Conservation (phyloP, 352 stramenopile genomes). For the Phytophthora brassicae region DNA sequence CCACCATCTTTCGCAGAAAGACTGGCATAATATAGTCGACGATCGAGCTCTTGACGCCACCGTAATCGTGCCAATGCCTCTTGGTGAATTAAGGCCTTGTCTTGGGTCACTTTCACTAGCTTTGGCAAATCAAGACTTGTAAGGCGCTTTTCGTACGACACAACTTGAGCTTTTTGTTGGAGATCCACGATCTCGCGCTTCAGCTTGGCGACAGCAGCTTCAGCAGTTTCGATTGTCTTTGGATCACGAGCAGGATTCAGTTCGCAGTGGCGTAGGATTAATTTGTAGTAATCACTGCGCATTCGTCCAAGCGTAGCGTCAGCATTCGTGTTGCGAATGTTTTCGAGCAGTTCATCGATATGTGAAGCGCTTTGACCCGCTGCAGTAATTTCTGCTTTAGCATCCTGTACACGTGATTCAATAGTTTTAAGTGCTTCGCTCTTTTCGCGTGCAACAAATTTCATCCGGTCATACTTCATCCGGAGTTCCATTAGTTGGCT, state of each 20-base stretch:
- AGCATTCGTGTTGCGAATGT: slow-evolving; percentile 58
- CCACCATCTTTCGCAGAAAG: slow-evolving; percentile 23
- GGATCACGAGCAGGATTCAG: slow-evolving; percentile 72
- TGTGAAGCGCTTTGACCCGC: slow-evolving; percentile 52
- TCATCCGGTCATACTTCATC: slow-evolving; percentile 73
- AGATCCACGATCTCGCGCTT: slow-evolving; percentile 69
- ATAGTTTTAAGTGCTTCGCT: slow-evolving; percentile 45
- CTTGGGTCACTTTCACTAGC: slow-evolving; percentile 60
- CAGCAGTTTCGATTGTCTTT: slow-evolving; percentile 75
- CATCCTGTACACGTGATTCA: slow-evolving; percentile 65
- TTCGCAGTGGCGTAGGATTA: slow-evolving; percentile 79
- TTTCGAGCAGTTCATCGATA: slow-evolving; percentile 64
- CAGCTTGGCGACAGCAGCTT: slow-evolving; percentile 59
- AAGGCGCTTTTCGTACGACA: slow-evolving; percentile 70
- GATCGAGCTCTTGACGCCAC: slow-evolving; percentile 69
- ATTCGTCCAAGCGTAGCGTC: slow-evolving; percentile 63
- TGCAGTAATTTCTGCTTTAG: slow-evolving; percentile 41
- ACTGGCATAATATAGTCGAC: slow-evolving; percentile 45
- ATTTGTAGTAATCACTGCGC: slow-evolving; percentile 81
- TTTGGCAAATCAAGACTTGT: slow-evolving; percentile 64
- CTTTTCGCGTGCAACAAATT: slow-evolving; percentile 64
- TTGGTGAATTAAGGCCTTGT: slow-evolving; percentile 70
- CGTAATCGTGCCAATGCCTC: slow-evolving; percentile 59
- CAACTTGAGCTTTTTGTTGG: slow-evolving; percentile 70
- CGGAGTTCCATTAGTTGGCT: slow-evolving; percentile 69